These are phyloP conservation scores for Lodderomyces orthopsilosis DNA, from an alignment of 1,139 yeast genomes.

Conservation along the genomic window DNA sequence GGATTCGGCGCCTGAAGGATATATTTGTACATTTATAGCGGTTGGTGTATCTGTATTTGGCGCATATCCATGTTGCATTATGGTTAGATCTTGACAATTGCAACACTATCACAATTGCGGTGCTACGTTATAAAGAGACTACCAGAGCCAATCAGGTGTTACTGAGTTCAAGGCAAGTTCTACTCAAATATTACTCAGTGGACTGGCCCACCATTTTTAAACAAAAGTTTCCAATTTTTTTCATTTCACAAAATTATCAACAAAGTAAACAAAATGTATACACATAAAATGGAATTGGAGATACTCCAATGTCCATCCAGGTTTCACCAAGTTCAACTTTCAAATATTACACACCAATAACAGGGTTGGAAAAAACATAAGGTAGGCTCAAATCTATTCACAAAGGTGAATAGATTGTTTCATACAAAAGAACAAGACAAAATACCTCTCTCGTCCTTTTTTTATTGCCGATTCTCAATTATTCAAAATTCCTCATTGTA, in stretches of 20 bases:
- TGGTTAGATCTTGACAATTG: too few species aligned
- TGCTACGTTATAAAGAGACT: too few species aligned
- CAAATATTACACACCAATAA: background rate
- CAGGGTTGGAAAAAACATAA: background rate
- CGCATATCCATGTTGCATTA: too few species aligned
- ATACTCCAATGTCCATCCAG: background rate
- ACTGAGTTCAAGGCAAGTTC: background rate
- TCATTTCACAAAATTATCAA: conserved; percentile 1
- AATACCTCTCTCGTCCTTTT: background rate
- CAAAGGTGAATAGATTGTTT: background rate
- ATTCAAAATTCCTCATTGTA: background rate
- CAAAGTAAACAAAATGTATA: background rate
- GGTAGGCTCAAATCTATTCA: too few species aligned
- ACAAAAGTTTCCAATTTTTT: conserved; percentile 1
- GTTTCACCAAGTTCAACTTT: background rate
- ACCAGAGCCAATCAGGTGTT: too few species aligned
- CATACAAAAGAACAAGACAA: background rate
- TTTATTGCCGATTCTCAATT: background rate
- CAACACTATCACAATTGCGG: too few species aligned
- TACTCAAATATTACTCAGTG: background rate
- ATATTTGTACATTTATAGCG: too few species aligned
- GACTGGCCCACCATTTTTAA: background rate
- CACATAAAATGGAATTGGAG: background rate
- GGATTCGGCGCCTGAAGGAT: too few species aligned
- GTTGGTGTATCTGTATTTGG: too few species aligned